These are phyloP conservation scores for Gossypium rotundifolium DNA, from an alignment of 345 rosid species.

Conservation along the genomic window DNA sequence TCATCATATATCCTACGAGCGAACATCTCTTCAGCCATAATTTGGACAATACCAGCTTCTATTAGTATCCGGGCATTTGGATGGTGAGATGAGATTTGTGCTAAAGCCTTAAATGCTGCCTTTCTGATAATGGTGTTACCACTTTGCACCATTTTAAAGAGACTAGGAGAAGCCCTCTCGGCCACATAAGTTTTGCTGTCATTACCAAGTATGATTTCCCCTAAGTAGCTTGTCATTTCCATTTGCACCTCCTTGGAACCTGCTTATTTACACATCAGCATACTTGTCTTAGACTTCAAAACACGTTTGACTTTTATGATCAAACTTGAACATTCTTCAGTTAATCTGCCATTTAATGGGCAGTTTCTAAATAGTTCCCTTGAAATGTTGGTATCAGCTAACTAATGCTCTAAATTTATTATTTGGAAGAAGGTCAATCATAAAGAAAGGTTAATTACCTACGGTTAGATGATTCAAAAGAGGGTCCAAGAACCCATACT, in stretches of 20 bases:
- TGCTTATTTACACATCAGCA: conserved; percentile 20
- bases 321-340: too few relatives aligned
- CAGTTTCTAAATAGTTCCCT: too few relatives aligned
- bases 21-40: conserved; percentile 75
- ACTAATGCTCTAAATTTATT: not conserved
- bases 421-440: not conserved
- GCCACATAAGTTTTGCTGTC: conserved; percentile 58
- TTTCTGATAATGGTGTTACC: conserved; percentile 44
- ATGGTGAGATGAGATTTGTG: conserved; percentile 59
- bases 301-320: not conserved
- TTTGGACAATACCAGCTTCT: conserved; percentile 50
- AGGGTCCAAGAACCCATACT: conserved; percentile 75
- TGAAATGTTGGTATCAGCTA: not conserved
- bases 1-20: conserved; percentile 42
- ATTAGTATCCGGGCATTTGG: conserved; percentile 50
- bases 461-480: conserved; percentile 58
- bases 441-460: conserved; percentile 38
- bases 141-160: conserved; percentile 53
- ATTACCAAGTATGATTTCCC: conserved; percentile 52
- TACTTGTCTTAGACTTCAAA: not conserved
- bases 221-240: conserved; percentile 68
- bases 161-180: conserved; percentile 60
- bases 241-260: conserved; percentile 62
- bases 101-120: conserved; percentile 66
- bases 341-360: too few relatives aligned